Percentiles rank a stretch among this genome's conserved stretches.
phyloP scores from a whole-genome alignment of 768 basidiomycete species.

The Kwoniella sp. region DNA sequence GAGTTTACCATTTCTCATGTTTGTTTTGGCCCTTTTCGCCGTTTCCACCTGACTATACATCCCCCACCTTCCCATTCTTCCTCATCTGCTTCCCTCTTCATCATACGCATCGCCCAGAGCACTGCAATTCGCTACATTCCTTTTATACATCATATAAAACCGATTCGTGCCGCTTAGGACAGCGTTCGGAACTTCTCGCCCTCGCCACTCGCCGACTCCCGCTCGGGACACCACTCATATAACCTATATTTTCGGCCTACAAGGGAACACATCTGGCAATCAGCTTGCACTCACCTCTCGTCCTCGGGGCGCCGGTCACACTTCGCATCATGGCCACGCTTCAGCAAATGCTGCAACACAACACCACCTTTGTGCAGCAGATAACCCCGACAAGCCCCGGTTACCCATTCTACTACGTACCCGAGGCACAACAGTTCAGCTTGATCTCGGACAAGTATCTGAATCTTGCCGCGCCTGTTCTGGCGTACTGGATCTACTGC shows the following conservation, averaged over 20 bases:
- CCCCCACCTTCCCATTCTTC: neutral
- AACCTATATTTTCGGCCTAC: too few relatives aligned
- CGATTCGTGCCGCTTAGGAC: too few relatives aligned
- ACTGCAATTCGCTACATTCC: too few relatives aligned
- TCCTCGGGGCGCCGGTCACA: too few relatives aligned
- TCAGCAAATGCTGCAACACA: too few relatives aligned
- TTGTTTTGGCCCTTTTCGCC: too few relatives aligned
- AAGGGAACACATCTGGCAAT: too few relatives aligned
- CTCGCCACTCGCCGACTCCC: too few relatives aligned
- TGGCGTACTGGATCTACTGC: conserved; percentile 79
- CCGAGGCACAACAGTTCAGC: conserved; percentile 51
- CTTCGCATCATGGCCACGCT: too few relatives aligned
- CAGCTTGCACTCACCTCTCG: too few relatives aligned
- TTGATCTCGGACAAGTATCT: conserved; percentile 65
- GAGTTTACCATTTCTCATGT: neutral
- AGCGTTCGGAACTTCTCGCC: conserved; percentile 8
- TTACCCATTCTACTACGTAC: conserved; percentile 52
- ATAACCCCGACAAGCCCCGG: conserved; percentile 41
- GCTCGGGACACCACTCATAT: neutral
- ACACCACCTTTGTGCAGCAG: conserved; percentile 32
- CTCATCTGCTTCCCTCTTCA: neutral
- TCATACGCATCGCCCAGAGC: too few relatives aligned
- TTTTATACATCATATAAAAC: neutral
- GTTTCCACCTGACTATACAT: too few relatives aligned
- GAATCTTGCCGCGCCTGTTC: conserved; percentile 67